Base-by-base conservation (phyloP, 2,329 filamentous ascomycete genomes). In the Diaporthe sp. region DNA sequence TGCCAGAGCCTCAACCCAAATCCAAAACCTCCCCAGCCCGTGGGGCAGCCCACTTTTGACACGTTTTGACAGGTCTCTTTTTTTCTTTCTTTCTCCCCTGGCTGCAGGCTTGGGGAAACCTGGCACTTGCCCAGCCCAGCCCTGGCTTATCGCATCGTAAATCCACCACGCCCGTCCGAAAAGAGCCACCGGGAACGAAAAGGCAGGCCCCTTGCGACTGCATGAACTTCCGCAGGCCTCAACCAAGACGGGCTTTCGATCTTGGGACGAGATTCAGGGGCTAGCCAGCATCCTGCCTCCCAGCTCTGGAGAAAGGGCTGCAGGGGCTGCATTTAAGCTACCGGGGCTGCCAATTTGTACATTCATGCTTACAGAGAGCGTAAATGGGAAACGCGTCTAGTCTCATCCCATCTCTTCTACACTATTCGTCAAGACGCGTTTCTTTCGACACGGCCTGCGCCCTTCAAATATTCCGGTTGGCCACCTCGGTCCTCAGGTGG, bases 391-490 rank as follows among this genome's bases (percentile, higher is more conserved):
- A 71, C 68, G 68, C 68, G 68, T 60, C 68, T 60, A 42, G 25
- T 46, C 55, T 71, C 71, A 31, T 62, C 46, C 61, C 46, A 37
- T 37, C 46, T 73, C 49, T 53, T 70, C 37, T 17, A 31, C 53
- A 31, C 53, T n/a, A 73, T 62, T 73, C 71, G 71, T 25, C 49
- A n/a, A 61, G 46, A 65, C 71, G 58, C 49, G 71, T 73, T 65
- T 65, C 58, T 42, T 25, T 49, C 12, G 6, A 44, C n/a, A 67
- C 28, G 37, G 5, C 44, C 28, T 31, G 4, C 15, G 37, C 5
- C 44, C 34, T 25, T 51, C n/a, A 31, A 53, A 65, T 31, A 44
- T 17, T 37, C 71, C 31, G 71, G 70, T 61, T 58, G 42, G 55
- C 31, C 31, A 15, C 8, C 46, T 28, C 65, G 49, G 65, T 7